phyloP scores from a whole-genome alignment of 192 early-diverging fungal species.

The Linderina pennispora region DNA sequence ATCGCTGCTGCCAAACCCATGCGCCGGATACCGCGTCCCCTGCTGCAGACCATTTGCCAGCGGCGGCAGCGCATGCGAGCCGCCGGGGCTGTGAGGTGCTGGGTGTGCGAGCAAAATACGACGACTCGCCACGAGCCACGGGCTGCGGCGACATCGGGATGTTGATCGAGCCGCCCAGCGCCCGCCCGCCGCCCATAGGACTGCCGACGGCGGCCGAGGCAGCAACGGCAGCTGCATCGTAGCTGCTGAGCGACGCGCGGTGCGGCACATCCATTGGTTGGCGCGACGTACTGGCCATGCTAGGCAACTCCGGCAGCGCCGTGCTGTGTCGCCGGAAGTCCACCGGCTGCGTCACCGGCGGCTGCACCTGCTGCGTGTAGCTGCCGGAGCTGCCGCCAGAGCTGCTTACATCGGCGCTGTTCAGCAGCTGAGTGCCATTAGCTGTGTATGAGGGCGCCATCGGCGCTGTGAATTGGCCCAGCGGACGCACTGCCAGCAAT shows the following conservation, averaged over 20 bases:
- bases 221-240: no score
- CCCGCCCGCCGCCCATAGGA: constrained; percentile 5
- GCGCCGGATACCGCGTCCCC: not conserved
- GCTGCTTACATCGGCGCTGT: not conserved
- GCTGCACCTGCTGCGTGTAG: not conserved
- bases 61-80: not conserved
- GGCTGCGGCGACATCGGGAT: constrained; percentile 43
- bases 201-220: no score
- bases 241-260: not conserved
- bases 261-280: not conserved
- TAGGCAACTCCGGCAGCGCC: not conserved
- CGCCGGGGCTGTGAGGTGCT: no score
- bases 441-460: not conserved
- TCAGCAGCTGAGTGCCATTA: not conserved
- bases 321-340: constrained; percentile 5
- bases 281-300: no score
- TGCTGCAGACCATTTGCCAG: not conserved
- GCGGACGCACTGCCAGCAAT: no score
- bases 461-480: not conserved
- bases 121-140: constrained; percentile 10
- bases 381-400: not conserved
- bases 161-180: constrained; percentile 27
- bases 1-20: not conserved
- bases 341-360: not conserved
- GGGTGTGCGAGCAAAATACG: constrained; percentile 17